These are phyloP conservation scores for Wickerhamomyces strasburgensis DNA, from an alignment of 805 yeast genomes.

Conservation along the genomic window DNA sequence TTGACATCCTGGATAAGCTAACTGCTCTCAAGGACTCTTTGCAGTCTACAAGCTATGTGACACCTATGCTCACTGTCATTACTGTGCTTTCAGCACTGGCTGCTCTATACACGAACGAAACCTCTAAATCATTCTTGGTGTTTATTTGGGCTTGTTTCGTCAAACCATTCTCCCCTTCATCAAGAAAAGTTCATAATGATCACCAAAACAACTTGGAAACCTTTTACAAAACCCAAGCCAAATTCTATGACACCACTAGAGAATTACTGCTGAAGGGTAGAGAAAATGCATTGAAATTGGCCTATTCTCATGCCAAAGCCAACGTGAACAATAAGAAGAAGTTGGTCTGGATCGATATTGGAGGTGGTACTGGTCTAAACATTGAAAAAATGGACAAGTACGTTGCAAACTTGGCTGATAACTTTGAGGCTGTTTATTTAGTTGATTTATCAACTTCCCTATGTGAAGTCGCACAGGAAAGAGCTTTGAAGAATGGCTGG, in stretches of 20 bases:
- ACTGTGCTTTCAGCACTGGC: constrained; percentile 8
- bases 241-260: constrained; percentile 70
- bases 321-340: constrained; percentile 27
- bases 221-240: constrained; percentile 74
- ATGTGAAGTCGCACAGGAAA: constrained; percentile 61
- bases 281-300: constrained; percentile 54
- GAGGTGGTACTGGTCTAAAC: constrained; percentile 85
- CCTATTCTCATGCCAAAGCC: constrained; percentile 47
- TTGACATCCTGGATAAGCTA: constrained; percentile 1
- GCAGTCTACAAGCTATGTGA: constrained; percentile 3
- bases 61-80: constrained; percentile 4
- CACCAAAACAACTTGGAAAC: constrained; percentile 42
- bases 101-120: constrained; percentile 14
- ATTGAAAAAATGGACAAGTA: constrained; percentile 68
- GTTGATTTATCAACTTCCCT: constrained; percentile 76
- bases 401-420: constrained; percentile 28
- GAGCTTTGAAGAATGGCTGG: constrained; percentile 47
- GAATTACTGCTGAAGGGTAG: constrained; percentile 64
- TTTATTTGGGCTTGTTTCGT: constrained; percentile 32
- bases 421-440: constrained; percentile 63
- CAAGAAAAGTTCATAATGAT: constrained; percentile 23
- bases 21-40: constrained; percentile 4
- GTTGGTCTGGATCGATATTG: constrained; percentile 73
- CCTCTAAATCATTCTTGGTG: constrained; percentile 19
- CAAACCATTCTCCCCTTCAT: constrained; percentile 27